Conservation (phyloP, 352 stramenopile species). For the Globisporangium takayamanum region DNA sequence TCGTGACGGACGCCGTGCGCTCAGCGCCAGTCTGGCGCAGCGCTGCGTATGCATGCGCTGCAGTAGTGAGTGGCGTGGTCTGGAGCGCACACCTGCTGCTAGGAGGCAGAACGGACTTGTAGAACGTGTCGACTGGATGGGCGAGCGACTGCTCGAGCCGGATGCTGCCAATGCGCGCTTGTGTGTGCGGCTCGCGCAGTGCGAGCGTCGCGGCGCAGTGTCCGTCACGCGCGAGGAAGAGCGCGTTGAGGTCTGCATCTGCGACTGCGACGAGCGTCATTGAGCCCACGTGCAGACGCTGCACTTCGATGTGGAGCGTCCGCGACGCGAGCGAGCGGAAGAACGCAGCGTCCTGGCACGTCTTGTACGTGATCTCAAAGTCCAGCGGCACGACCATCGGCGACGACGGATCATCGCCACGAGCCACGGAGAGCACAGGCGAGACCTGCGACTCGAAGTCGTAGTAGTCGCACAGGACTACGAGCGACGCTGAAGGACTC, state of each 20-base stretch:
- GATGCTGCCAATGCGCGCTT: conserved; percentile 10
- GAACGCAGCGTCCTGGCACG: conserved; percentile 19
- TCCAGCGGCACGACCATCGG: conserved; percentile 11
- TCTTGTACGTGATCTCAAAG: conserved; percentile 28
- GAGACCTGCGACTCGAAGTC: conserved; percentile 38
- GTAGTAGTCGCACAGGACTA: conserved; percentile 34
- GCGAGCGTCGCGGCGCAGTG: conserved; percentile 8
- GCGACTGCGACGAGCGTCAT: conserved; percentile 12
- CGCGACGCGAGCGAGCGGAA: conserved; percentile 14
- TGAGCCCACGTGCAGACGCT: conserved; percentile 9
- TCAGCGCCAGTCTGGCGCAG: background rate
- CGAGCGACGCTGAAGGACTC: background rate
- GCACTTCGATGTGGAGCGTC: conserved; percentile 19
- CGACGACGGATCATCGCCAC: background rate
- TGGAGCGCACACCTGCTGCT: background rate
- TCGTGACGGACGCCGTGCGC: background rate
- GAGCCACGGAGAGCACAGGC: conserved; percentile 12
- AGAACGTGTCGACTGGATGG: conserved; percentile 14
- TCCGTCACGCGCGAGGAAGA: conserved; percentile 18
- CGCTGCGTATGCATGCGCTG: background rate
- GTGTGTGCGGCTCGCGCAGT: conserved; percentile 14
- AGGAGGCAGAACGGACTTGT: conserved; percentile 9
- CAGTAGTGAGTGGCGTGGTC: background rate
- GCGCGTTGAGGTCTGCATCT: conserved; percentile 5
- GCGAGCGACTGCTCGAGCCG: conserved; percentile 2